These are phyloP conservation scores for Eutypa lata DNA, from an alignment of 2,329 filamentous ascomycete species.

Conservation along the genomic window DNA sequence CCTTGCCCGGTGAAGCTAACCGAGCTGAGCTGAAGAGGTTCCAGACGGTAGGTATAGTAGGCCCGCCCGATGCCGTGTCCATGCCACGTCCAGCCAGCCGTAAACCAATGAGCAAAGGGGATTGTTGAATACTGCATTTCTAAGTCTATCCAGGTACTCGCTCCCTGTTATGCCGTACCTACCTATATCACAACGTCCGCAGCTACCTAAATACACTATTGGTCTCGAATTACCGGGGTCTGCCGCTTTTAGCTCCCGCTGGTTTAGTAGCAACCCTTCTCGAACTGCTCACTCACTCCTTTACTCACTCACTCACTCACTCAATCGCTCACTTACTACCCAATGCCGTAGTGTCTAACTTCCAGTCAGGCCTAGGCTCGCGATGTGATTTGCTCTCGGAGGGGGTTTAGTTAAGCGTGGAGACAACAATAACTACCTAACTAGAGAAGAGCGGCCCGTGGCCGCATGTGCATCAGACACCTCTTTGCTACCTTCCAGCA, in stretches of 20 bases:
- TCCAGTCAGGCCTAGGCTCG: background rate
- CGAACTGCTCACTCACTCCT: no score
- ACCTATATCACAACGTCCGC: background rate
- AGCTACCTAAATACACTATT: slow-evolving; percentile 2
- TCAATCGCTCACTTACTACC: background rate
- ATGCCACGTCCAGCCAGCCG: no score
- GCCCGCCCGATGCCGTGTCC: background rate
- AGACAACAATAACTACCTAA: background rate
- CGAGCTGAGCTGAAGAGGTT: background rate
- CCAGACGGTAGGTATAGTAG: background rate
- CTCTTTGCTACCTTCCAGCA: background rate
- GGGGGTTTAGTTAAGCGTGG: background rate
- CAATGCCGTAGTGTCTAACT: background rate
- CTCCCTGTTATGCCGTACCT: background rate
- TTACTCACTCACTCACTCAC: no score
- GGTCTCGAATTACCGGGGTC: slow-evolving; percentile 14
- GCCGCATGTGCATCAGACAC: background rate
- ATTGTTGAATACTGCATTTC: no score
- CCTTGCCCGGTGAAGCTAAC: background rate
- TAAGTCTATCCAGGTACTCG: background rate
- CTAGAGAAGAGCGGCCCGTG: background rate
- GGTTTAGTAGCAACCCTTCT: slow-evolving; percentile 1
- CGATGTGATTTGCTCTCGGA: no score
- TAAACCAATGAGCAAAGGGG: background rate
- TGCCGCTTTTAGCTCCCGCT: slow-evolving; percentile 22